A percentile compares a stretch with the other conserved stretches of the same genome.
Conservation (phyloP, 2,329 filamentous ascomycete species). For the Hymenoscyphus repandus region DNA sequence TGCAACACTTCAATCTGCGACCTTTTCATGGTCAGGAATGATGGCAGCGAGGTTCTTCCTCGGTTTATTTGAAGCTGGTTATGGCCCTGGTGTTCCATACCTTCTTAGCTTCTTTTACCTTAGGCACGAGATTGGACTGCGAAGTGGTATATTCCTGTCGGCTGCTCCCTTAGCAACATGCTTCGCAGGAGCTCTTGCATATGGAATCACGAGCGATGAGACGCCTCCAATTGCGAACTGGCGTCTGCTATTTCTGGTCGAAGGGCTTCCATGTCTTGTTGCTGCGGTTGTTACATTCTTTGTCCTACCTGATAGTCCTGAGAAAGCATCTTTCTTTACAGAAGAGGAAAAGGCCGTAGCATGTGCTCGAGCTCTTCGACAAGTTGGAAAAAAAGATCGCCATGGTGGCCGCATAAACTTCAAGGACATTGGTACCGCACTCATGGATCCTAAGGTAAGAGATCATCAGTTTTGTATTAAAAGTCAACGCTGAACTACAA, state of each 20-base stretch:
- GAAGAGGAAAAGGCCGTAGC: conserved; percentile 45
- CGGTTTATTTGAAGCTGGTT: conserved; percentile 34
- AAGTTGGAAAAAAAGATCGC: conserved; percentile 45
- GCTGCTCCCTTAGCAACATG: conserved; percentile 61
- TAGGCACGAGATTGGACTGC: conserved; percentile 58
- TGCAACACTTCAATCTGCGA: conserved; percentile 41
- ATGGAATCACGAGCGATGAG: conserved; percentile 60
- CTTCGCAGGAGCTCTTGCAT: conserved; percentile 64
- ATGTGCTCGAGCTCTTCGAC: conserved; percentile 44
- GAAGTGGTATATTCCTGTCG: conserved; percentile 65
- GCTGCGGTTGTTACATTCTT: conserved; percentile 51
- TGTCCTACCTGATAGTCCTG: conserved; percentile 46
- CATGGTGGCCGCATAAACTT: conserved; percentile 42
- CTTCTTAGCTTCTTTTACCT: conserved; percentile 44
- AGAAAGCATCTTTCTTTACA: conserved; percentile 45
- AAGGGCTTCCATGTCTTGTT: conserved; percentile 55
- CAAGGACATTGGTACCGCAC: conserved; percentile 41
- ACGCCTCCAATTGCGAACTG: conserved; percentile 49
- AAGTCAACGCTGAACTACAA: conserved; percentile 17
- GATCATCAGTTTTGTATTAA: conserved; percentile 42
- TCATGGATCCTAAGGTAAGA: conserved; percentile 49
- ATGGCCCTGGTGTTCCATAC: conserved; percentile 34
- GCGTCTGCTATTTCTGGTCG: conserved; percentile 60
- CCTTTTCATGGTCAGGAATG: conserved; percentile 32
- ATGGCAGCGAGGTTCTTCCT: conserved; percentile 35